These are phyloP conservation scores for Phytophthora foliorum DNA, from an alignment of 352 stramenopile genomes.

Conservation along the genomic window DNA sequence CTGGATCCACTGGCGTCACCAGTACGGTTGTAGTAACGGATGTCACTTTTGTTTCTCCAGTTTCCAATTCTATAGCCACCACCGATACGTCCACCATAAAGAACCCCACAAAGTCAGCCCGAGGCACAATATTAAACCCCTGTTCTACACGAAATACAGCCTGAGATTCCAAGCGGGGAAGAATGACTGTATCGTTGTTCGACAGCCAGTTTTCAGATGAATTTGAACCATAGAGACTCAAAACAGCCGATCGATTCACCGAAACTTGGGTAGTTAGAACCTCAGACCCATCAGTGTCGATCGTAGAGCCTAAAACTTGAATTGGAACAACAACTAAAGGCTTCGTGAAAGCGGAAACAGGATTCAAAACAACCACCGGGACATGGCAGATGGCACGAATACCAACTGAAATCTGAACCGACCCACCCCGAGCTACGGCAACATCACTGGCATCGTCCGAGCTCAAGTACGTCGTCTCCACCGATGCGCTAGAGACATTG, in stretches of 20 bases:
- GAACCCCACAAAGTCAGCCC: conserved; percentile 53
- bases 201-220: conserved; percentile 29
- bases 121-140: conserved; percentile 39
- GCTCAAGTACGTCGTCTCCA: conserved; percentile 7
- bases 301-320: conserved; percentile 34
- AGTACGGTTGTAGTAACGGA: conserved; percentile 34
- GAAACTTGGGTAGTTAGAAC: conserved; percentile 22
- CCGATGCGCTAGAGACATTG: conserved; percentile 18
- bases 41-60: conserved; percentile 32
- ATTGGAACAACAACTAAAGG: conserved; percentile 34
- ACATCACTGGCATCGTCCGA: neutral
- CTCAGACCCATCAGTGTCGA: conserved; percentile 43
- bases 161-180: conserved; percentile 14
- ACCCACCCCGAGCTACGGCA: neutral
- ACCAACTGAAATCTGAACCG: neutral
- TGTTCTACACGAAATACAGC: conserved; percentile 25
- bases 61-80: conserved; percentile 46
- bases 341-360: conserved; percentile 35
- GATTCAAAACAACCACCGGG: conserved; percentile 25
- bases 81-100: conserved; percentile 51
- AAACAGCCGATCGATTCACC: conserved; percentile 38
- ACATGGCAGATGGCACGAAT: conserved; percentile 40
- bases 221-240: conserved; percentile 28
- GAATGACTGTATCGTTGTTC: conserved; percentile 10
- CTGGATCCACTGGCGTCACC: conserved; percentile 40